Evolutionary conservation across 2,329 filamentous ascomycete species (phyloP), one percentile per base, ranked within the genome.

Genomic region (Colletotrichum brevisporum): DNA sequence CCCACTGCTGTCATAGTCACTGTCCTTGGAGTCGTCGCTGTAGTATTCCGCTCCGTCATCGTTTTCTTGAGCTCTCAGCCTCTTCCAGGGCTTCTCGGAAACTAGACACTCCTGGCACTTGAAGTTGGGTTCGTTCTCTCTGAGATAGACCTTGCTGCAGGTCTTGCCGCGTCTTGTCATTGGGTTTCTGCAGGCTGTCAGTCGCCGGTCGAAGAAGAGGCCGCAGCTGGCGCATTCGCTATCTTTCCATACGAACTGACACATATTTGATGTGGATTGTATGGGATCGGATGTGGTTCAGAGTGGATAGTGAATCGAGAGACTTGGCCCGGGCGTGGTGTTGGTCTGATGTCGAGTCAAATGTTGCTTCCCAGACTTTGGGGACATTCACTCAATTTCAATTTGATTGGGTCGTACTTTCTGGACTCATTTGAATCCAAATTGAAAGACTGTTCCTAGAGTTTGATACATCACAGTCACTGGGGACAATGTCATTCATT

Each of bases 201-300:
- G 39, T 27, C 59, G 27, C 47, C 62, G 62, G 48, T 65, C 54
- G 48, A 53, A 65, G 31, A 47, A 45, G 1, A 47, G 1, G 39
- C 62, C 47, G 62, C 62, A 65, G 8, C 9, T 41, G 8, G 21
- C n/a, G 48, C 62, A 65, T 12, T 39, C n/a, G 24, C 48, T 65
- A 36, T 65, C 54, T 27, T 26, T 55, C 62, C 62, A 65, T 18
- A 65, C 10, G 47, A 52, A 65, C 12, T n/a, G 54, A 12, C 62
- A 65, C 62, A 65, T 65, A 0, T 57, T 48, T 18, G 43, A 8
- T 16, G 43, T 18, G 43, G 18, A 6, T 8, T 18, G 9, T 16
- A 6, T 3, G 21, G 21, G 21, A 24, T 3, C 4, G 12, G 16
- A 18, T 31, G 10, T 31, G 43, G 16, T 18, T 47, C 18, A 5